Conservation (phyloP, 2,329 filamentous ascomycete species). For the Alternaria brassicicola region DNA sequence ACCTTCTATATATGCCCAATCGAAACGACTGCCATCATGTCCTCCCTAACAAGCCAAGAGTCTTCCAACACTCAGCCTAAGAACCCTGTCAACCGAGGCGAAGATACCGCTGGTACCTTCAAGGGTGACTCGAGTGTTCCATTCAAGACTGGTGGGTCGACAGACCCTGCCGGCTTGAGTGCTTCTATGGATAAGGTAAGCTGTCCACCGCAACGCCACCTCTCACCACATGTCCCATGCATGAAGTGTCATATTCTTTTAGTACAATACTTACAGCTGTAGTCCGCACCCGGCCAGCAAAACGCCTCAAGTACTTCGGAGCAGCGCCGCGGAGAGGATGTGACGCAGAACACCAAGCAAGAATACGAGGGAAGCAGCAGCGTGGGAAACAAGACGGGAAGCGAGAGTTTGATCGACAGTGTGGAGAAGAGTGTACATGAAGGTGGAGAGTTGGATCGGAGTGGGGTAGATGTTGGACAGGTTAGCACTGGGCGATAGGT, state of each 20-base stretch:
- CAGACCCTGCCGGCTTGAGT: slow-evolving; percentile 6
- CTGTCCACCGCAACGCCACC: neutral
- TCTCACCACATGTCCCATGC: neutral
- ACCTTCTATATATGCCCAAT: neutral
- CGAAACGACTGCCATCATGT: slow-evolving; percentile 2
- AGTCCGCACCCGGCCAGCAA: slow-evolving; percentile 7
- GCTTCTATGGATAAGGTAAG: slow-evolving; percentile 14
- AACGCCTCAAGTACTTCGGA: slow-evolving; percentile 18
- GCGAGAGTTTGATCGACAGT: slow-evolving; percentile 22
- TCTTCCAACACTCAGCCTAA: slow-evolving; percentile 18
- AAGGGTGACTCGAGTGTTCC: slow-evolving; percentile 14
- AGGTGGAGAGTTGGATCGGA: slow-evolving; percentile 9
- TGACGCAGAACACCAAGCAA: slow-evolving; percentile 10
- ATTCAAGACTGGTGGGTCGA: slow-evolving; percentile 6
- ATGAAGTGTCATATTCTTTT: too few species aligned
- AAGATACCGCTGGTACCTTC: slow-evolving; percentile 3
- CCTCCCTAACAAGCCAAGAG: slow-evolving; percentile 22
- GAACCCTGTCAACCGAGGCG: slow-evolving; percentile 16
- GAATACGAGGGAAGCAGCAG: slow-evolving; percentile 3
- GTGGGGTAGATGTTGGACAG: slow-evolving; percentile 5
- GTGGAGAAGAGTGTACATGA: slow-evolving; percentile 20
- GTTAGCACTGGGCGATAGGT: neutral
- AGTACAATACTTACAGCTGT: neutral
- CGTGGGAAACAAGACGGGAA: slow-evolving; percentile 16
- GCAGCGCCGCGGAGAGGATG: slow-evolving; percentile 14